Evolutionary conservation across 208 protist genomes (phyloP), one percentile per base, ranked within the genome.

Genomic region (Naegleria lovaniensis): DNA sequence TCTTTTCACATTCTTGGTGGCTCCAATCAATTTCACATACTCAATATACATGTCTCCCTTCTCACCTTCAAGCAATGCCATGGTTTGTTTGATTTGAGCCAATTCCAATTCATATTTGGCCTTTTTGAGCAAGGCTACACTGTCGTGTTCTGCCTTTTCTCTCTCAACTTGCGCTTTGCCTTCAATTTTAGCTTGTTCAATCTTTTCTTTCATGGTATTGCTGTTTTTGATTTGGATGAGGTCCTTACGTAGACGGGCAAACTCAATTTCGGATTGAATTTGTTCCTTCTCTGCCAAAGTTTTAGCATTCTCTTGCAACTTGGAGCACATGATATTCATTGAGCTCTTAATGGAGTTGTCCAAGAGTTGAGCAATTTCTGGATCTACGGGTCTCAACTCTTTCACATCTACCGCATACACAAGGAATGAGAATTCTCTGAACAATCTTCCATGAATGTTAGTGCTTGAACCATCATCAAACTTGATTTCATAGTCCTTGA

Each of bases 401-500:
- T 76, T 59, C 2, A 89, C 86, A 89, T 89, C 86, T 5, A 89
- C 9, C 5, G 25, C 22, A 76, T 33, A 76, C 2, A 89, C 33
- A 16, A 89, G 40, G 36, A 89, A 89, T 9, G 59, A 39, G 7
- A 76, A 41, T 89, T 89, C 51, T 33, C 16, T 43, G 40, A 89
- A 89, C 6, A 89, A 43, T 76, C 51, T 16, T 13, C 51, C 51
- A 22, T 43, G 11, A 9, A 29, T 29, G 0, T 41, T 5, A 7
- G 5, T 25, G 11, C 39, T 76, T 33, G 11, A 13, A n/a, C 41
- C 36, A 76, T 43, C 16, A 15, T 22, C 22, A 76, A 76, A 15
- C 29, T 40, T 33, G 2, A 87, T 0, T 19, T 51, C 33, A n/a
- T 88, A 88, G 5, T 88, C 41, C 33, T 88, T 88, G 93, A 97